Evolutionary conservation across 2,329 filamentous ascomycete genomes (phyloP).

Genomic region (Scortechinia acanthostroma): DNA sequence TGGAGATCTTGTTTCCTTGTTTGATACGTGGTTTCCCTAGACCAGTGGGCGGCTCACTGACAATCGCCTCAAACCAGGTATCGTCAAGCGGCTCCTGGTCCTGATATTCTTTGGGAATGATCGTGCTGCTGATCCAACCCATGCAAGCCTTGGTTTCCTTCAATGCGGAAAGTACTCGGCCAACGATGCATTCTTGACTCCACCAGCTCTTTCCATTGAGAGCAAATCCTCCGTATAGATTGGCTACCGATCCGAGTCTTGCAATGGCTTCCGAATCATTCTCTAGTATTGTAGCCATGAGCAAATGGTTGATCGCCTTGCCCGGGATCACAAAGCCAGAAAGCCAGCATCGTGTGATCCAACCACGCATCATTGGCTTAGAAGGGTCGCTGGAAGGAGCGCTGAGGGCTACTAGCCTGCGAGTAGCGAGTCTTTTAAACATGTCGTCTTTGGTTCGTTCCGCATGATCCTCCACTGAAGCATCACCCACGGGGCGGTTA

Average conservation of each 20-base stretch:
- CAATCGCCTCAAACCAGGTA: not conserved
- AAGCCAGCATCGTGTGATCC: conserved; percentile 45
- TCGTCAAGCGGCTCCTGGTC: not conserved
- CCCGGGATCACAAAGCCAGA: conserved; percentile 45
- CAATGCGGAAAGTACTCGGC: conserved; percentile 37
- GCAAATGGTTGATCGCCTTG: conserved; percentile 38
- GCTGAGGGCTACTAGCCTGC: not conserved
- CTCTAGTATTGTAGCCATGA: conserved; percentile 46
- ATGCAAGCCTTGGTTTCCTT: conserved; percentile 10
- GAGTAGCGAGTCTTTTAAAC: not conserved
- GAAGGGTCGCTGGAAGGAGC: not conserved
- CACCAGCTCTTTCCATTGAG: conserved; percentile 41
- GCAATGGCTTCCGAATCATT: conserved; percentile 39
- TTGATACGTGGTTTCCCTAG: not conserved
- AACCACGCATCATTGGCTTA: conserved; percentile 31
- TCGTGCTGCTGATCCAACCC: not conserved
- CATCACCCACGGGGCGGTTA: not conserved
- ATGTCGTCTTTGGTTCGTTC: not conserved
- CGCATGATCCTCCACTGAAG: not conserved
- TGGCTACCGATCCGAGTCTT: conserved; percentile 36
- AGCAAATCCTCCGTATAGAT: conserved; percentile 44
- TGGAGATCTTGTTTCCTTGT: not conserved
- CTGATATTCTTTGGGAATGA: not conserved
- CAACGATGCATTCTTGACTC: conserved; percentile 46
- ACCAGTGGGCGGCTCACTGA: not conserved